Base-by-base conservation (phyloP, 805 yeast genomes). In the Nakazawaea molendinolei region DNA sequence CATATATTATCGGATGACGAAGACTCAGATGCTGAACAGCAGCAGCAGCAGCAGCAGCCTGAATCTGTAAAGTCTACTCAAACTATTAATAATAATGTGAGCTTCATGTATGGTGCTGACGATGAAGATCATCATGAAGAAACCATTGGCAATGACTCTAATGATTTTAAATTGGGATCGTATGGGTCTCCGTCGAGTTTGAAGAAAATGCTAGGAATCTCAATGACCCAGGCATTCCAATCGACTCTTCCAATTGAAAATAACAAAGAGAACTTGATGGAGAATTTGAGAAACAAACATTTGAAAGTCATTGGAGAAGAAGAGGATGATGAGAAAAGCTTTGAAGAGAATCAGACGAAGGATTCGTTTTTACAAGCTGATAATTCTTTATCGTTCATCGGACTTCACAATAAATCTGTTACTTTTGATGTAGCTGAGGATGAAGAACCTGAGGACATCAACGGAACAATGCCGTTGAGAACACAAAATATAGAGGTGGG, bases 91-190 rank as follows among this genome's bases (percentile, higher is more conserved):
- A 29, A 31, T 8, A 18, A 22, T 19, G 20, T 25, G 23, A 27
- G 36, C 21, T 39, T 27, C 30, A 24, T 33, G 23, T 31, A 35
- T 17, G 39, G 38, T 5, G 31, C 29, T 5, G 17, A 27, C 7
- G 23, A 23, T 8, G 31, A 43, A 8, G 31, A 26, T 10, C 48
- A 44, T 20, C 45, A 44, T 28, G 39, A 46, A 29, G 49, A 47
- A 12, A 16, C 6, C 33, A 47, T 44, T 42, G 48, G 48, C n/a
- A 16, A 50, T 47, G 10, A 49, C 39, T 6, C 41, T 36, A 23
- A 36, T 37, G 37, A 40, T 23, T 25, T 33, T 33, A 19, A 34
- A 27, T 24, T 38, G 43, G 25, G 44, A 24, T 37, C 39, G 12
- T 34, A 40, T 30, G 36, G 45, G 10, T 31, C 34, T 27, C 31